Evolutionary conservation across 495 filamentous ascomycete genomes (phyloP).

Genomic region (Tirmania nivea): DNA sequence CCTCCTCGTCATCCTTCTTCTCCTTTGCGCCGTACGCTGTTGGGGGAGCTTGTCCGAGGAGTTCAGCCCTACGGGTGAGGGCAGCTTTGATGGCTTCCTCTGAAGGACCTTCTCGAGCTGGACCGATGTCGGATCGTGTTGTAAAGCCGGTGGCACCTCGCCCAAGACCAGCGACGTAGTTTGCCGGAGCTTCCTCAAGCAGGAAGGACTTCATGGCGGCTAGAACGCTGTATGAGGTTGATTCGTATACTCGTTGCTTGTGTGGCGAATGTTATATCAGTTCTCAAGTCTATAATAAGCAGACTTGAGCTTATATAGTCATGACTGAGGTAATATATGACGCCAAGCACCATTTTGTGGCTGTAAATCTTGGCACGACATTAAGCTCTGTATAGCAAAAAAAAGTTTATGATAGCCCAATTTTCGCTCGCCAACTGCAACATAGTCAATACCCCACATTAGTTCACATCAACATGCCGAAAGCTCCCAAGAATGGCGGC

Average conservation of each 20-base stretch:
- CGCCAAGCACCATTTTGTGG: too few relatives aligned
- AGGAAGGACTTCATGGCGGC: conserved; percentile 33
- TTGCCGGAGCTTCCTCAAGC: conserved; percentile 76
- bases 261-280: too few relatives aligned
- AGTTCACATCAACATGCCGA: not conserved
- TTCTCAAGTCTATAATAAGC: too few relatives aligned
- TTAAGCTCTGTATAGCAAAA: too few relatives aligned
- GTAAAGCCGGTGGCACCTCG: conserved; percentile 97
- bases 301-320: too few relatives aligned
- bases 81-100: conserved; percentile 97
- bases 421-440: too few relatives aligned
- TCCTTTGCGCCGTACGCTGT: conserved; percentile 56
- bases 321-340: too few relatives aligned
- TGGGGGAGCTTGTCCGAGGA: conserved; percentile 58
- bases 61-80: conserved; percentile 71
- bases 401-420: too few relatives aligned
- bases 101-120: conserved; percentile 85
- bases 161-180: conserved; percentile 94
- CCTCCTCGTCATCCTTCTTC: conserved; percentile 56
- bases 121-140: conserved; percentile 87
- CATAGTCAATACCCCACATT: too few relatives aligned
- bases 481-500: not conserved
- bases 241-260: not conserved
- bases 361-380: too few relatives aligned
- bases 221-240: not conserved